A percentile compares a stretch with the other conserved stretches of the same genome.
phyloP scores from a whole-genome alignment of 352 stramenopile species.

The Elongisporangium undulatum region DNA sequence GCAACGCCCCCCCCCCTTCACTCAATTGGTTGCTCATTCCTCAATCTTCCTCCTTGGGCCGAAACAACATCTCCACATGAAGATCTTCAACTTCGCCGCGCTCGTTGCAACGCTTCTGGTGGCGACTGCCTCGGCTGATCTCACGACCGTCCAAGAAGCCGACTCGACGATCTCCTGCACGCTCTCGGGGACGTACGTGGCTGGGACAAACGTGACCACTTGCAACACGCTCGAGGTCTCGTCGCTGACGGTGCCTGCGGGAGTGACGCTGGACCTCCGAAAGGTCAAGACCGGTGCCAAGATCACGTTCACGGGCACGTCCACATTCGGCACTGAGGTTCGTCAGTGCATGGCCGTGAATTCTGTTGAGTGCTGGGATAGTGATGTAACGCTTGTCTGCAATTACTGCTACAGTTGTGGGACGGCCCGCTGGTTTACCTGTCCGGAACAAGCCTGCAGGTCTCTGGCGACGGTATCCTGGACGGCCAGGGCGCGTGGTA shows the following conservation, averaged over 20 bases:
- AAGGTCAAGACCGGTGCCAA: conserved; percentile 20
- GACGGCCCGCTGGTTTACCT: conserved; percentile 24
- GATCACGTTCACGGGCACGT: conserved; percentile 26
- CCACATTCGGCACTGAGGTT: conserved; percentile 16
- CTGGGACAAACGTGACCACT: conserved; percentile 16
- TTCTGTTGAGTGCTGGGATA: too few relatives aligned
- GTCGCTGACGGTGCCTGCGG: conserved; percentile 20
- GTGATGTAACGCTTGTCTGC: too few relatives aligned
- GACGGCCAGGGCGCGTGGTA: conserved; percentile 32
- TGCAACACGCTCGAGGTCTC: conserved; percentile 19
- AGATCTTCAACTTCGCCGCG: too few relatives aligned
- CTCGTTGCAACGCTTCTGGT: too few relatives aligned
- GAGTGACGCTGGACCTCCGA: conserved; percentile 26
- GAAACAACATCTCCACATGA: too few relatives aligned
- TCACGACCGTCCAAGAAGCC: background rate
- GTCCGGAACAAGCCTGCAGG: conserved; percentile 16
- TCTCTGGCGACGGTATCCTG: conserved; percentile 23
- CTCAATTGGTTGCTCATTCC: too few relatives aligned
- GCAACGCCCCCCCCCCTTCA: too few relatives aligned
- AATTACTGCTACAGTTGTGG: conserved; percentile 9
- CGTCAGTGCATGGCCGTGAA: too few relatives aligned
- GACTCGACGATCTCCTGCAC: conserved; percentile 17
- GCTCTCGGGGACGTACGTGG: conserved; percentile 30
- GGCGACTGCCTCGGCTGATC: too few relatives aligned
- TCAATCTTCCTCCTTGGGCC: too few relatives aligned